phyloP scores from a whole-genome alignment of 305 asterid species.

The Rubia balearica region DNA sequence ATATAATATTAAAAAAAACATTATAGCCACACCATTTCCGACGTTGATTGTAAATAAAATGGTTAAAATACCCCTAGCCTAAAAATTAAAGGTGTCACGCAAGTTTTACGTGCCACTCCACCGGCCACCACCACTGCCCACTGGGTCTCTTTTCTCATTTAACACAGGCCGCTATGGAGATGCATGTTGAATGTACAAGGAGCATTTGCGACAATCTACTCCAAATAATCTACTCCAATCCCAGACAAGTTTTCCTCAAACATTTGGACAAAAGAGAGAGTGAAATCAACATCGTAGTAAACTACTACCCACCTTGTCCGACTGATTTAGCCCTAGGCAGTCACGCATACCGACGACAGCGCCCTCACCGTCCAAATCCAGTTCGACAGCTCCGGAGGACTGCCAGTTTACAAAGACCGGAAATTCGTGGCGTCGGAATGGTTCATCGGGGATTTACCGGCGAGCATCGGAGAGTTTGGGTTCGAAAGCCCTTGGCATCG shows the following conservation, averaged over 20 bases:
- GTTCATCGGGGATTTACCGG: conserved; percentile 29
- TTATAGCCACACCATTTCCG: too few relatives aligned
- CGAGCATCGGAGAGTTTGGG: conserved; percentile 27
- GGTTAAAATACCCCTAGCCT: too few relatives aligned
- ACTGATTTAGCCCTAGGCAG: conserved; percentile 26
- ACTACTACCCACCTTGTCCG: conserved; percentile 36
- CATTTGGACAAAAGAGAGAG: conserved; percentile 23
- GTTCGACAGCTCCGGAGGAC: conserved; percentile 31
- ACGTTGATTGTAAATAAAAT: too few relatives aligned
- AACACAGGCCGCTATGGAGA: conserved; percentile 28
- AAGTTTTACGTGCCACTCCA: too few relatives aligned
- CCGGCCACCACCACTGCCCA: not conserved
- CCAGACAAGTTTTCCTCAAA: conserved; percentile 15
- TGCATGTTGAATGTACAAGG: conserved; percentile 23
- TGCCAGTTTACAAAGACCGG: conserved; percentile 24
- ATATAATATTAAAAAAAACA: too few relatives aligned
- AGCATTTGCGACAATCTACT: conserved; percentile 23
- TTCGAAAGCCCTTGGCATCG: conserved; percentile 38
- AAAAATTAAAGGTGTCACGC: too few relatives aligned
- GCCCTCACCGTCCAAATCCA: conserved; percentile 29
- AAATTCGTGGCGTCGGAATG: conserved; percentile 29
- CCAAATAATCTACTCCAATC: conserved; percentile 16
- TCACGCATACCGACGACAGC: conserved; percentile 26
- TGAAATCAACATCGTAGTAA: conserved; percentile 28
- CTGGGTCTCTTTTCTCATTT: too few relatives aligned